phyloP scores from a whole-genome alignment of 306 rosid species.

The Sophora flavescens region DNA sequence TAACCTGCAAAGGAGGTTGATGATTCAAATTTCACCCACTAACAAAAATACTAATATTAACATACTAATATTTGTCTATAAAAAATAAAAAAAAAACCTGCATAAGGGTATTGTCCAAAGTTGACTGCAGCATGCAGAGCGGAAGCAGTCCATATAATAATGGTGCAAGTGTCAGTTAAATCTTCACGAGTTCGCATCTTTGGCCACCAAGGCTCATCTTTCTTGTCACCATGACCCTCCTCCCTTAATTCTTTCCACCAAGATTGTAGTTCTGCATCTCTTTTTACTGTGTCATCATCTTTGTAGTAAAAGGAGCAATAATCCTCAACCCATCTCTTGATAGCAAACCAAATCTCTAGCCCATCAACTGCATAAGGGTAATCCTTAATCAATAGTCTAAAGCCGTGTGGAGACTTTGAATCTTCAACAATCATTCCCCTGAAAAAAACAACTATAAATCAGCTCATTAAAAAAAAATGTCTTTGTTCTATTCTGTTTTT shows the following conservation, averaged over 20 bases:
- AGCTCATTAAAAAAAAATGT: constrained; percentile 19
- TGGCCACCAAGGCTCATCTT: constrained; percentile 74
- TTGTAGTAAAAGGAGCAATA: constrained; percentile 62
- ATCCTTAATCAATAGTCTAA: constrained; percentile 56
- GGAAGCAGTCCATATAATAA: constrained; percentile 66
- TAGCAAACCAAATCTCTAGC: constrained; percentile 69
- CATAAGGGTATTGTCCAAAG: constrained; percentile 68
- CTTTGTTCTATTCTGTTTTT: not conserved
- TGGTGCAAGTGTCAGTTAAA: constrained; percentile 54
- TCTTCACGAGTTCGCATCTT: constrained; percentile 55
- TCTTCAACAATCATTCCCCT: constrained; percentile 70
- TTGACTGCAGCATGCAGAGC: constrained; percentile 69
- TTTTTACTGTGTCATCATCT: constrained; percentile 36
- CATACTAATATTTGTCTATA: too few relatives aligned
- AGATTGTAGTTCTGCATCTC: constrained; percentile 57
- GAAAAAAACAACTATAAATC: constrained; percentile 29
- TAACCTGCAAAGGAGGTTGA: constrained; percentile 46
- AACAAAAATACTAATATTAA: too few relatives aligned
- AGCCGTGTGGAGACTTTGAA: constrained; percentile 47
- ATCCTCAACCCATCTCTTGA: constrained; percentile 61
- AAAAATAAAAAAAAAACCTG: constrained; percentile 50
- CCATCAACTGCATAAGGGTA: constrained; percentile 78
- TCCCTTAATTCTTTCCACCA: constrained; percentile 75
- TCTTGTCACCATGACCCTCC: constrained; percentile 69
- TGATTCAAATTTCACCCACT: too few relatives aligned